Conservation (phyloP, 371 early-diverging fungal genomes). For the Syncephalastrum racemosum region DNA sequence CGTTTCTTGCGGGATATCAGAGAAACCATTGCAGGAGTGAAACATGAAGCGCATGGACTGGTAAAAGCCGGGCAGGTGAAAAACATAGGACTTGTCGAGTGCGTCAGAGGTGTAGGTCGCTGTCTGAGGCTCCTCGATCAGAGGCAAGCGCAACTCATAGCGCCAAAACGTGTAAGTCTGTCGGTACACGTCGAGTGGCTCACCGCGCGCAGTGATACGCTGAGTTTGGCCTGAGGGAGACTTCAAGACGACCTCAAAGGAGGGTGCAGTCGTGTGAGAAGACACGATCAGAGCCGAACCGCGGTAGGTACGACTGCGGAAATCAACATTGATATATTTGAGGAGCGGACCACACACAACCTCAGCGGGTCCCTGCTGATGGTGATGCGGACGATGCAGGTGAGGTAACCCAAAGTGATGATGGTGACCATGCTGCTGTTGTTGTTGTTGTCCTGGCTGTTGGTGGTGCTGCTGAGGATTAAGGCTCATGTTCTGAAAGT, state of each 20-base stretch:
- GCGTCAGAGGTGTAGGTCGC: conserved; percentile 23
- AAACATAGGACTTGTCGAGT: conserved; percentile 22
- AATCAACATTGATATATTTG: conserved; percentile 33
- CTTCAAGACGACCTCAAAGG: conserved; percentile 13
- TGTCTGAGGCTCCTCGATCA: conserved; percentile 22
- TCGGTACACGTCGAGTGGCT: conserved; percentile 29
- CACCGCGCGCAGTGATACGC: conserved; percentile 13
- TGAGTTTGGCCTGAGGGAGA: conserved; percentile 6
- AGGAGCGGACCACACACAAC: conserved; percentile 38
- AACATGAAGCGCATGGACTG: conserved; percentile 58
- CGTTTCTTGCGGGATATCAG: conserved; percentile 49
- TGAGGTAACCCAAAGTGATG: too few relatives aligned
- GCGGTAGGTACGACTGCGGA: conserved; percentile 21
- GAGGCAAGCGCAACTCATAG: conserved; percentile 29
- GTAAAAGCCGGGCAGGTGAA: conserved; percentile 39
- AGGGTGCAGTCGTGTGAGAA: conserved; percentile 21
- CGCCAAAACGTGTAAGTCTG: conserved; percentile 38
- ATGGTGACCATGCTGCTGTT: too few relatives aligned
- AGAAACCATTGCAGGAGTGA: conserved; percentile 73
- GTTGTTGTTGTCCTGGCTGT: too few relatives aligned
- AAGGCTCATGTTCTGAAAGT: too few relatives aligned
- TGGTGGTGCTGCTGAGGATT: too few relatives aligned
- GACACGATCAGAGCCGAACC: conserved; percentile 38
- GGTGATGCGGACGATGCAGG: too few relatives aligned
- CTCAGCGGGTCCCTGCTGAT: not conserved